Base-by-base conservation (phyloP, 306 rosid species). In the Trifolium pratense region DNA sequence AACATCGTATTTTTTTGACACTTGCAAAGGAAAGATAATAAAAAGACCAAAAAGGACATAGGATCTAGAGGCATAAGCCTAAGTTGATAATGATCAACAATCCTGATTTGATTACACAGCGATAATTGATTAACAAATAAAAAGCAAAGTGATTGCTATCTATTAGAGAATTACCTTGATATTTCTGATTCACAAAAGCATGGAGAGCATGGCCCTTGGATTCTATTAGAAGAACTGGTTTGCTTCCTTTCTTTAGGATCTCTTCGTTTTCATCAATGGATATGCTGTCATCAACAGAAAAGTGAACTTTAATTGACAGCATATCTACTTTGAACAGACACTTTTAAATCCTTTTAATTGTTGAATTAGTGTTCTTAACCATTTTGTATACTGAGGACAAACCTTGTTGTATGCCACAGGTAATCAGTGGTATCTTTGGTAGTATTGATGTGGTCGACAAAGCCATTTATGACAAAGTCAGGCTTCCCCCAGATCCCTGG, bases 321-420 rank as follows among this genome's bases (percentile, higher is more conserved):
- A 53, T 1, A 56, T 51, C 17, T 51, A 73, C 62, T 25, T 75
- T 43, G 46, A 52, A 74, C 6, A 26, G 39, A 66, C 14, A 78
- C n/a, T 26, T 58, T 63, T 74, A 62, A 23, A 51, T 31, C 26
- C 52, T 58, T 65, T 66, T 21, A 23, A 40, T 12, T 39, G 63
- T 73, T 61, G 1, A 10, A 53, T 23, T 64, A 8, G 20, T 52
- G 65, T 43, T 14, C 57, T 64, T 57, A 12, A 68, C 40, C 15
- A 5, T 3, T 26, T 66, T 39, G 64, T 31, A 59, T 43, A 17
- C 39, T 5, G 36, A 80, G 75, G 75, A 87, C 90, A 67, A 82
- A 93, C 98, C 98, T 93, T 68, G 94, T 91, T 42, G 92, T 86
- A 79, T 88, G 87, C 98, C 98, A 93, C 62, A 93, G 86, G 72